Percentiles rank a stretch among this genome's conserved stretches.
phyloP scores from a whole-genome alignment of 257 asterid species.

The Eustoma russellianum region DNA sequence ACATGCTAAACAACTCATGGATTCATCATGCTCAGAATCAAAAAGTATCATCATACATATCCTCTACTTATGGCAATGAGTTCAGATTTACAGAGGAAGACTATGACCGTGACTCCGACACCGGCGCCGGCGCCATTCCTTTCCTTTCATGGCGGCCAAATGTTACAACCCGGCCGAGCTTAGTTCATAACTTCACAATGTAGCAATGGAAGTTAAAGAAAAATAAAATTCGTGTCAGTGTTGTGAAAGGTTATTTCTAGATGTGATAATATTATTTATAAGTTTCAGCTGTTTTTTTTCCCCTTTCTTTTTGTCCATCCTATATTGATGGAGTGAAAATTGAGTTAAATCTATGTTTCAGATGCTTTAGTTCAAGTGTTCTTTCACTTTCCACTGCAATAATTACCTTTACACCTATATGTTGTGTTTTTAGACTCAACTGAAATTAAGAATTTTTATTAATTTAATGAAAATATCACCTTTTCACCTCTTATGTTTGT shows the following conservation, averaged over 20 bases:
- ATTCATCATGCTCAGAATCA: slow-evolving; percentile 32
- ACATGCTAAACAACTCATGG: slow-evolving; percentile 46
- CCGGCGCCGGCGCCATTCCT: slow-evolving; percentile 18
- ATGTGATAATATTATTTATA: slow-evolving; percentile 26
- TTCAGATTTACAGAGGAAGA: slow-evolving; percentile 53
- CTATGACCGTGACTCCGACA: slow-evolving; percentile 47
- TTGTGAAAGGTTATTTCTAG: no score
- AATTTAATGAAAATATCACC: no score
- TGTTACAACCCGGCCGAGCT: slow-evolving; percentile 46
- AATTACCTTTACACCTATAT: no score
- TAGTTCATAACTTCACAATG: slow-evolving; percentile 61
- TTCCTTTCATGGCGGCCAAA: slow-evolving; percentile 74
- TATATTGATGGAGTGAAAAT: slow-evolving; percentile 56
- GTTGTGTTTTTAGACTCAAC: no score
- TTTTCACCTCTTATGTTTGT: no score
- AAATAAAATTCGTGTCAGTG: background rate
- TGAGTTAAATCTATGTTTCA: slow-evolving; percentile 59
- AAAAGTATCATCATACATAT: slow-evolving; percentile 19
- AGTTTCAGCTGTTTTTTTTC: slow-evolving; percentile 31
- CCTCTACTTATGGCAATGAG: slow-evolving; percentile 40
- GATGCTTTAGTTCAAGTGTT: slow-evolving; percentile 12
- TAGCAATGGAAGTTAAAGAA: slow-evolving; percentile 16
- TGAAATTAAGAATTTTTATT: no score
- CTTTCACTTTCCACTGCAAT: slow-evolving; percentile 10
- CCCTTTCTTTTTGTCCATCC: slow-evolving; percentile 27